Evolutionary conservation across 768 basidiomycete genomes (phyloP), one percentile per base, ranked within the genome.

Genomic region (Chlorophyllum brunneum): DNA sequence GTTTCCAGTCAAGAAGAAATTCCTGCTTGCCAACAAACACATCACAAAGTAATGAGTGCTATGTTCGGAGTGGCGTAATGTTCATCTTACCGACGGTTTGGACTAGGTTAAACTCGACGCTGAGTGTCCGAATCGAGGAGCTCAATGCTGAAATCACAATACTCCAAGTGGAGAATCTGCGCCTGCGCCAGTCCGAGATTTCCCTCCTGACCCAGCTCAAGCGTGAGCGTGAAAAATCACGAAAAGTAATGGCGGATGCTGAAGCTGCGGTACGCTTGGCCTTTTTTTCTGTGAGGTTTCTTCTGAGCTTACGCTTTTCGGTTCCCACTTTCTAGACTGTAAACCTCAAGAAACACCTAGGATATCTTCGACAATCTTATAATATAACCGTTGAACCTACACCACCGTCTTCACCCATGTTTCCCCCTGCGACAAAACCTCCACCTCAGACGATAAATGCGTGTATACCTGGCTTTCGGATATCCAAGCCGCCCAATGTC

Each of bases 11-110:
- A 92, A 92, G 83, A 90, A 89, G 83, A 92, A 90, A 72, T 92
- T 91, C 62, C 76, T 92, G 18, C 83, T 91, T 54, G 88, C 89
- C 53, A 92, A 92, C 71, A 92, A 91, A 69, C 90, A 92, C 70
- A 92, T 92, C 64, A 91, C 90, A 22, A 92, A 92, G 89, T 91
- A 36, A 59, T 33, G 79, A 66, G 24, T n/a, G 0, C 15, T 34
- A 24, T 33, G 26, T 24, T 36, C 27, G 29, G 23, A 31, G n/a
- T 24, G 11, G 30, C n/a, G 20, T 24, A 15, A 20, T 37, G 18
- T 16, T 40, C 23, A n/a, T n/a, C n/a, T n/a, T n/a, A n/a, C n/a
- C n/a, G n/a, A n/a, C n/a, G n/a, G n/a, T 24, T 5, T 8, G 4
- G 10, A n/a, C 15, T 59, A 92, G 89, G 65, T 82, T 92, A 57